Evolutionary conservation across 164 flowering plant genomes (phyloP), one percentile per base, ranked within the genome.

Genomic region (Dillenia turbinata): DNA sequence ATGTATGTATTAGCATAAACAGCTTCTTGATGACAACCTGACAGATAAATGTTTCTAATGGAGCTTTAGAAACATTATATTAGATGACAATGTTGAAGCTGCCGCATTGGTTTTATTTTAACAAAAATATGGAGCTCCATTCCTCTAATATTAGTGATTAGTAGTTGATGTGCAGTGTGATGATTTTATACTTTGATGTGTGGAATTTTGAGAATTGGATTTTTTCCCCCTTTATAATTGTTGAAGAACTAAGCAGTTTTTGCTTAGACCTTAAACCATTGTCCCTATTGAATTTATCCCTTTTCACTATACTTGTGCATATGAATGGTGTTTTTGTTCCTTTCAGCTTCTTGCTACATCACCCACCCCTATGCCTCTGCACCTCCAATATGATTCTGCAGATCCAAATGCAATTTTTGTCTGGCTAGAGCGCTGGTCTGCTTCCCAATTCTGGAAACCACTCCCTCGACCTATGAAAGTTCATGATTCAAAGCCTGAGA

Each of bases 261-360:
- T 1, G 22, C 22, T 19, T 33, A 33, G 5, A 33, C 40, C 40
- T 33, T 33, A 33, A 33, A 4, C 4, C 40, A 33, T 33, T 5
- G 6, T 33, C 40, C n/a, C 15, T 63, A 26, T 8, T 4, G 11
- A 4, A 13, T 16, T 54, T 26, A 13, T 52, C 15, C 61, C 54
- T 13, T 51, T 61, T 53, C 54, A 8, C 44, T 14, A 52, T 40
- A 10, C 44, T 9, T 44, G 61, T 52, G 10, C 26, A 13, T 53
- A 26, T 54, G 43, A 59, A 17, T 70, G 51, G 59, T 63, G 24
- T 54, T 48, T 65, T 61, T 62, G 46, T 64, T 69, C 56, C 58
- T 68, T 50, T 44, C 52, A 90, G 98, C 83, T 89, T 75, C 79
- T 90, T 68, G 76, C 82, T 54, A 70, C 86, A 71, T 77, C 89